A percentile compares a stretch with the other conserved stretches of the same genome.
Evolutionary conservation across 2,329 filamentous ascomycete genomes (phyloP).

Genomic region (Phymatotrichopsis omnivora): DNA sequence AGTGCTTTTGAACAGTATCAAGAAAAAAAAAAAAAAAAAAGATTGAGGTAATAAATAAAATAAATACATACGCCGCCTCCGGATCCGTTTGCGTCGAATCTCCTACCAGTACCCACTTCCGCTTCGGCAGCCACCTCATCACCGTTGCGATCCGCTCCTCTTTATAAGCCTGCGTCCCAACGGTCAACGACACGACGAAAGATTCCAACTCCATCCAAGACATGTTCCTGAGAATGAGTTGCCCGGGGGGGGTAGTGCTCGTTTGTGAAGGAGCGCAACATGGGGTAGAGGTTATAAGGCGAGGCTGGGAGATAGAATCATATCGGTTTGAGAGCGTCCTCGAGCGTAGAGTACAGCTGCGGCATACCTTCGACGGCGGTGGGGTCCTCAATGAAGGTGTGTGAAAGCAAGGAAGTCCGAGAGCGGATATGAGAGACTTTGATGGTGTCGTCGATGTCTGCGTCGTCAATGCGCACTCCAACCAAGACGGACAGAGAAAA

Average conservation of each 20-base stretch:
- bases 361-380: conserved; percentile 70
- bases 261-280: conserved; percentile 65
- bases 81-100: conserved; percentile 89
- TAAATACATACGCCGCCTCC: conserved; percentile 56
- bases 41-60: no score
- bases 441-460: conserved; percentile 91
- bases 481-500: not conserved
- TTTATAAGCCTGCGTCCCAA: conserved; percentile 80
- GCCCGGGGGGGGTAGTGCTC: conserved; percentile 63
- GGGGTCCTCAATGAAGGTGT: conserved; percentile 71
- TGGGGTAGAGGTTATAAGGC: conserved; percentile 87
- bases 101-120: conserved; percentile 74
- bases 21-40: no score
- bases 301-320: conserved; percentile 94
- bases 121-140: conserved; percentile 63
- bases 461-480: not conserved
- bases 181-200: conserved; percentile 66
- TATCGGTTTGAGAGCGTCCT: conserved; percentile 49
- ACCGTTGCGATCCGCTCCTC: conserved; percentile 68
- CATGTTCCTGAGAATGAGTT: conserved; percentile 72
- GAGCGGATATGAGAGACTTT: conserved; percentile 78
- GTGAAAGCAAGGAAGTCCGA: conserved; percentile 66
- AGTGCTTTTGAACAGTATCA: no score
- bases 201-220: conserved; percentile 78
- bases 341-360: conserved; percentile 63